Evolutionary conservation across 176 grass and related monocot species (phyloP).

Genomic region (Poa pratensis): DNA sequence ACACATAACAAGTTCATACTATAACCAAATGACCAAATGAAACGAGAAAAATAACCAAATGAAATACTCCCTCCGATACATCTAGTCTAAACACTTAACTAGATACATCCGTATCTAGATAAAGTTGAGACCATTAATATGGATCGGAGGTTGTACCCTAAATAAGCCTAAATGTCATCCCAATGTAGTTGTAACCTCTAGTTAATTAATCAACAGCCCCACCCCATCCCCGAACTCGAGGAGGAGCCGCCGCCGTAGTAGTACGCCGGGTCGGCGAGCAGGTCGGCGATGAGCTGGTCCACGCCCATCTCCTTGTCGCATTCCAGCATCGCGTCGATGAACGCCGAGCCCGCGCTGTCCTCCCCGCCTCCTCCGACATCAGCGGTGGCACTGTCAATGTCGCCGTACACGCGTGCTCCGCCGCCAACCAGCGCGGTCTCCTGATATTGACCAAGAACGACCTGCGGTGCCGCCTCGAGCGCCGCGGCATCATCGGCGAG

Average conservation of each 20-base stretch:
- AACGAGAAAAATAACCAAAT: neutral
- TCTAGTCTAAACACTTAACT: too few relatives aligned
- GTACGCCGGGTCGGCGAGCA: constrained; percentile 53
- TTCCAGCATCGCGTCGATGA: constrained; percentile 88
- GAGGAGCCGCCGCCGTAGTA: constrained; percentile 44
- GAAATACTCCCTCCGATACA: too few relatives aligned
- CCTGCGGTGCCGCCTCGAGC: constrained; percentile 38
- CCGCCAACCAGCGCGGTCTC: constrained; percentile 18
- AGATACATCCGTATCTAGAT: too few relatives aligned
- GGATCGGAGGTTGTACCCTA: too few relatives aligned
- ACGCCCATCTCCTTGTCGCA: constrained; percentile 73
- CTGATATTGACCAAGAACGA: constrained; percentile 38
- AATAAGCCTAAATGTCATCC: neutral
- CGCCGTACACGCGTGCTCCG: neutral
- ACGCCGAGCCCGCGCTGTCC: constrained; percentile 59
- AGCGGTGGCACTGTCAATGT: neutral
- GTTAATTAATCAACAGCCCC: constrained; percentile 30
- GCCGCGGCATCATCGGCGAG: constrained; percentile 41
- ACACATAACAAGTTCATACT: neutral
- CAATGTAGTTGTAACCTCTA: neutral
- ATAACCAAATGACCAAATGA: constrained; percentile 6
- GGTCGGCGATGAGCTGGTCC: constrained; percentile 59
- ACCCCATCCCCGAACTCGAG: constrained; percentile 35
- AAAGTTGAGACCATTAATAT: too few relatives aligned
- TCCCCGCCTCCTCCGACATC: constrained; percentile 29